phyloP scores from a whole-genome alignment of 2,329 filamentous ascomycete genomes.

The Ascochyta pisi region DNA sequence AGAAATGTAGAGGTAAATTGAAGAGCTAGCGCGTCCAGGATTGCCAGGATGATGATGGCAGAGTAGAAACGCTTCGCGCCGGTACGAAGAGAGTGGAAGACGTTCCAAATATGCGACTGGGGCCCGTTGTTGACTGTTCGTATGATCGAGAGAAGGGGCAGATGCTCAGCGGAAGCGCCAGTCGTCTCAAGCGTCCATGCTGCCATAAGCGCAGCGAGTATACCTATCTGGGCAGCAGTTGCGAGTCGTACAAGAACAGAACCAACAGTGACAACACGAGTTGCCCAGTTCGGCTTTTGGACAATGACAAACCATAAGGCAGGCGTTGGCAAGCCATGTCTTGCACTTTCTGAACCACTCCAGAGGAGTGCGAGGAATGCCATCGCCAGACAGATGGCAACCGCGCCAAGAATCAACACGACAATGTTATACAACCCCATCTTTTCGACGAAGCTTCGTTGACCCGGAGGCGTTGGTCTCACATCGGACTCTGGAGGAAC shows the following conservation, averaged over 20 bases:
- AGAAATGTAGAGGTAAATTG: slow-evolving; percentile 10
- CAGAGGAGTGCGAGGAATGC: slow-evolving; percentile 13
- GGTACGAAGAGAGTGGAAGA: background rate
- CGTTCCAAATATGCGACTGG: slow-evolving; percentile 6
- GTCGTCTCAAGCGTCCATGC: slow-evolving; percentile 1
- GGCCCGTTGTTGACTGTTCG: slow-evolving; percentile 9
- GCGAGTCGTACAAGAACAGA: slow-evolving; percentile 1
- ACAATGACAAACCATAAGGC: slow-evolving; percentile 8
- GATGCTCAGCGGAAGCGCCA: background rate
- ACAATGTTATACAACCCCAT: slow-evolving; percentile 11
- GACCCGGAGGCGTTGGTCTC: background rate
- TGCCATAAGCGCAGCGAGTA: slow-evolving; percentile 1
- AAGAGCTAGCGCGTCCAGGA: background rate
- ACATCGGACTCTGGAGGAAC: background rate
- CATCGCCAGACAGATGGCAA: slow-evolving; percentile 6
- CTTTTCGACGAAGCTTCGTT: slow-evolving; percentile 11
- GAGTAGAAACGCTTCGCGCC: background rate
- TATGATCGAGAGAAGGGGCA: slow-evolving; percentile 8
- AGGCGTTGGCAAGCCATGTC: background rate
- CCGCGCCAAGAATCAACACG: slow-evolving; percentile 6
- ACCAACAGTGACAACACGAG: slow-evolving; percentile 2
- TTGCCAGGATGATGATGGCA: background rate
- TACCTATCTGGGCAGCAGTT: slow-evolving; percentile 1
- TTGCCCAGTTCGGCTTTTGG: background rate
- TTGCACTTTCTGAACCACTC: slow-evolving; percentile 3